Evolutionary conservation across 768 basidiomycete species (phyloP).

Genomic region (Mycena kentingensis): DNA sequence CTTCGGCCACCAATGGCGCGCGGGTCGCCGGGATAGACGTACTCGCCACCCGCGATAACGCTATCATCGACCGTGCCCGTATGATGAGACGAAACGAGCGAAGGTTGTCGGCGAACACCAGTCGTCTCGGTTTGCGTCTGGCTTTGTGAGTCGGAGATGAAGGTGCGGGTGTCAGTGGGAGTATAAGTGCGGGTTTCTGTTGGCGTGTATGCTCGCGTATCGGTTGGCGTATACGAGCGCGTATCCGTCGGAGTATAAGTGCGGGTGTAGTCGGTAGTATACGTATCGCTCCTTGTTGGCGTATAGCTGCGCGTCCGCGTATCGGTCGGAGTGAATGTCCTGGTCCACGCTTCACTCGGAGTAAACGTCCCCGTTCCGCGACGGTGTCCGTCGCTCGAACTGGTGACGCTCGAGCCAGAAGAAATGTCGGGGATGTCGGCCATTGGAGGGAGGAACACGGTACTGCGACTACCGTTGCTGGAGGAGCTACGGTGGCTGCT

Average conservation of each 20-base stretch:
- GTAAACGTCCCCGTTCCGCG: slow-evolving; percentile 1
- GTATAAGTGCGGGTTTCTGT: slow-evolving; percentile 1
- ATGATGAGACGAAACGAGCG: slow-evolving; percentile 58
- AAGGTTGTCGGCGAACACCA: slow-evolving; percentile 41
- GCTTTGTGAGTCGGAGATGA: slow-evolving; percentile 3
- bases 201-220: slow-evolving; percentile 5
- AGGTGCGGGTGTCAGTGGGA: slow-evolving; percentile 1
- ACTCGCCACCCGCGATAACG: slow-evolving; percentile 63
- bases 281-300: neutral
- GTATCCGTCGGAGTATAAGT: slow-evolving; percentile 2
- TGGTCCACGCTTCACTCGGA: slow-evolving; percentile 6
- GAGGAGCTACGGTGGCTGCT: slow-evolving; percentile 45
- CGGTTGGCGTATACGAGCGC: slow-evolving; percentile 4
- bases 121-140: slow-evolving; percentile 17
- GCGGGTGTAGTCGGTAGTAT: neutral
- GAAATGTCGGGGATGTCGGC: slow-evolving; percentile 64
- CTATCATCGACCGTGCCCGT: slow-evolving; percentile 74
- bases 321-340: slow-evolving; percentile 9
- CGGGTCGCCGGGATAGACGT: slow-evolving; percentile 71
- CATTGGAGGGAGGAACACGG: slow-evolving; percentile 78
- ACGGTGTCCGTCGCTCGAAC: slow-evolving; percentile 3
- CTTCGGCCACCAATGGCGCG: slow-evolving; percentile 67
- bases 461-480: slow-evolving; percentile 64
- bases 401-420: neutral
- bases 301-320: slow-evolving; percentile 10